Conservation (phyloP, 768 basidiomycete species). For the Hydnomerulius pinastri region DNA sequence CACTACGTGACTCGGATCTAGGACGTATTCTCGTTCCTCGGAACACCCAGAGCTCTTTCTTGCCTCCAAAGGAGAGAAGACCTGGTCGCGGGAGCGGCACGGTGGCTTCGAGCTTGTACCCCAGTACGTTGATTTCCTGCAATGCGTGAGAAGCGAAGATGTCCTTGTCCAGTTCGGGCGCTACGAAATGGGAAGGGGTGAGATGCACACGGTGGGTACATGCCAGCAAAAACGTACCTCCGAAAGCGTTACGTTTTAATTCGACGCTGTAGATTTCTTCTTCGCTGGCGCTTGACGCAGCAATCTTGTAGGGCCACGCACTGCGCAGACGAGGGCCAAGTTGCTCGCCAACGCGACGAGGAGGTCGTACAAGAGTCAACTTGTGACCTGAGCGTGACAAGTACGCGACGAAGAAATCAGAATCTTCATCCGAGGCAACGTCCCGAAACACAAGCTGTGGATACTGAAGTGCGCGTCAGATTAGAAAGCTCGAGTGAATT, state of each 20-base stretch:
- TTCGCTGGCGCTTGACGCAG: conserved; percentile 44
- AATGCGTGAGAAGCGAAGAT: conserved; percentile 64
- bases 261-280: conserved; percentile 57
- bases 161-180: conserved; percentile 47
- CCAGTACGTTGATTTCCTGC: conserved; percentile 54
- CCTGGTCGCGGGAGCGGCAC: conserved; percentile 54
- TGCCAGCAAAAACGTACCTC: conserved; percentile 23
- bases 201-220: background rate
- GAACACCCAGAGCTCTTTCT: conserved; percentile 69
- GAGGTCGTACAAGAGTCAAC: conserved; percentile 46
- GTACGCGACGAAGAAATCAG: conserved; percentile 65
- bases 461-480: conserved; percentile 37
- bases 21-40: conserved; percentile 39
- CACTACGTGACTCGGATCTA: conserved; percentile 29
- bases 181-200: conserved; percentile 25
- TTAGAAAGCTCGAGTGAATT: conserved; percentile 6
- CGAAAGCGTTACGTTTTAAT: conserved; percentile 45
- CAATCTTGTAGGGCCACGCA: conserved; percentile 44
- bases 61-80: conserved; percentile 39
- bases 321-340: conserved; percentile 41
- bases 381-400: conserved; percentile 63
- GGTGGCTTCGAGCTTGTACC: conserved; percentile 66
- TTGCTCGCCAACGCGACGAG: conserved; percentile 37
- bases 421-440: conserved; percentile 45
- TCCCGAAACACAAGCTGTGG: conserved; percentile 72